Percentiles rank a stretch among this genome's conserved stretches.
Evolutionary conservation across 2,329 filamentous ascomycete species (phyloP).

Genomic region (Tolypocladium capitatum): DNA sequence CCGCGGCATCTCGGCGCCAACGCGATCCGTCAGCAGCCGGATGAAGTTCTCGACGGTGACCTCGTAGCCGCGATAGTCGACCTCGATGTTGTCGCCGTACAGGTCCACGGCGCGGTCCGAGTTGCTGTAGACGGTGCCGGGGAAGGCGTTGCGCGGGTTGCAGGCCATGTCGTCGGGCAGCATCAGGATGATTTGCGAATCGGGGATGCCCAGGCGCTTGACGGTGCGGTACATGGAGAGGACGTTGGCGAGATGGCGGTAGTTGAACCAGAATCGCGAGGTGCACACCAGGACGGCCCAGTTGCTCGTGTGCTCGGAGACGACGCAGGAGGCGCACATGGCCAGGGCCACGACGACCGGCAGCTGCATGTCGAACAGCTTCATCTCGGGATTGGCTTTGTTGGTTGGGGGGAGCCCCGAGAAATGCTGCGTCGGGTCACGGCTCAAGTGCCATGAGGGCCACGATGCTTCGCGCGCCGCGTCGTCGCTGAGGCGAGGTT

Average conservation of each 20-base stretch:
- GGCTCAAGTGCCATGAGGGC: neutral
- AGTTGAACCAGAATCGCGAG: slow-evolving; percentile 99
- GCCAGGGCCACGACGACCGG: slow-evolving; percentile 34
- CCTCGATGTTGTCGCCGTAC: slow-evolving; percentile 97
- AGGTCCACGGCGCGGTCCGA: slow-evolving; percentile 89
- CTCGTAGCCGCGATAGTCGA: slow-evolving; percentile 95
- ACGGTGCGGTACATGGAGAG: slow-evolving; percentile 96
- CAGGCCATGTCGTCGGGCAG: slow-evolving; percentile 99
- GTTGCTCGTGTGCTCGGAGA: slow-evolving; percentile 84
- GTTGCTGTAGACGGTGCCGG: slow-evolving; percentile 96
- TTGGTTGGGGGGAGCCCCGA: neutral
- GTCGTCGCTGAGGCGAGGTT: neutral
- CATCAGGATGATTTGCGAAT: slow-evolving; percentile 99
- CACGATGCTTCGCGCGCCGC: neutral
- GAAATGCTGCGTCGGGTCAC: neutral
- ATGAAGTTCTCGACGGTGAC: slow-evolving; percentile 99
- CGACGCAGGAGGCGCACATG: slow-evolving; percentile 31
- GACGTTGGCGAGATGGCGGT: slow-evolving; percentile 94
- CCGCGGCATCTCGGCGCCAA: slow-evolving; percentile 85
- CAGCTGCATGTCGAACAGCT: slow-evolving; percentile 30
- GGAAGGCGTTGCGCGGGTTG: slow-evolving; percentile 96
- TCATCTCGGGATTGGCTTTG: slow-evolving; percentile 27
- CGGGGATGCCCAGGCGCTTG: slow-evolving; percentile 92
- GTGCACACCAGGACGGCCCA: slow-evolving; percentile 99
- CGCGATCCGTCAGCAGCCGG: slow-evolving; percentile 80